A percentile compares a stretch with the other conserved stretches of the same genome.
Conservation (phyloP, 202 grass and related monocot genomes). For the Panicum hallii region DNA sequence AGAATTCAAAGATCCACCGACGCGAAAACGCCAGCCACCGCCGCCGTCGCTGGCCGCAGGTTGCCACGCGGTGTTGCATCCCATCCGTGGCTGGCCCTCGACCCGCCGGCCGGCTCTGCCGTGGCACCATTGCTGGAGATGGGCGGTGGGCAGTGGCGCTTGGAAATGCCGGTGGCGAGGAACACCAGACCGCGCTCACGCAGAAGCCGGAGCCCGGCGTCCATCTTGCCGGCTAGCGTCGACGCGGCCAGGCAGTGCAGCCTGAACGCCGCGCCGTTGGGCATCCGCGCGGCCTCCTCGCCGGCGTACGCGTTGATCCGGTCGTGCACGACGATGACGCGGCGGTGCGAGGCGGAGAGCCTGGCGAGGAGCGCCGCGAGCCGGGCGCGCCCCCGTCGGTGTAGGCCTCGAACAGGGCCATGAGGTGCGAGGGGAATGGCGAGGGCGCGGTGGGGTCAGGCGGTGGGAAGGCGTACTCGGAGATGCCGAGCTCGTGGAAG, state of each 20-base stretch:
- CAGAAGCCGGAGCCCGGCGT: constrained; percentile 16
- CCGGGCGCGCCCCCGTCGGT: background rate
- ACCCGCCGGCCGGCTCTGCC: no score
- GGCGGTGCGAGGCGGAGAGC: constrained; percentile 43
- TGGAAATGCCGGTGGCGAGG: background rate
- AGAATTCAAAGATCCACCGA: no score
- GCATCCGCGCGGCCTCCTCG: constrained; percentile 46
- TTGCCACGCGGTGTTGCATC: no score
- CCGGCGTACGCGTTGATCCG: constrained; percentile 38
- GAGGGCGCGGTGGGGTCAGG: constrained; percentile 34
- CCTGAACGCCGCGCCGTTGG: constrained; percentile 55
- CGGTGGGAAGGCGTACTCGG: constrained; percentile 33
- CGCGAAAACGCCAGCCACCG: no score
- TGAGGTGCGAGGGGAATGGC: constrained; percentile 52
- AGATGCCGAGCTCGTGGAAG: constrained; percentile 39
- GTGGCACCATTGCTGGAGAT: no score
- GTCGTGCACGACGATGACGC: constrained; percentile 59
- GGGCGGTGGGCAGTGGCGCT: no score
- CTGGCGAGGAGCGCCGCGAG: constrained; percentile 43
- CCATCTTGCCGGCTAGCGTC: background rate
- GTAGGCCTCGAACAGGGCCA: constrained; percentile 45
- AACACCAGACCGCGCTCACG: constrained; percentile 32
- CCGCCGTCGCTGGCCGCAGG: no score
- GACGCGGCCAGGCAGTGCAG: constrained; percentile 43
- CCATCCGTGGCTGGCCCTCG: no score